Evolutionary conservation across 1,284 basidiomycete species (phyloP), one percentile per base, ranked within the genome.

Genomic region (Meira miltonrushii): DNA sequence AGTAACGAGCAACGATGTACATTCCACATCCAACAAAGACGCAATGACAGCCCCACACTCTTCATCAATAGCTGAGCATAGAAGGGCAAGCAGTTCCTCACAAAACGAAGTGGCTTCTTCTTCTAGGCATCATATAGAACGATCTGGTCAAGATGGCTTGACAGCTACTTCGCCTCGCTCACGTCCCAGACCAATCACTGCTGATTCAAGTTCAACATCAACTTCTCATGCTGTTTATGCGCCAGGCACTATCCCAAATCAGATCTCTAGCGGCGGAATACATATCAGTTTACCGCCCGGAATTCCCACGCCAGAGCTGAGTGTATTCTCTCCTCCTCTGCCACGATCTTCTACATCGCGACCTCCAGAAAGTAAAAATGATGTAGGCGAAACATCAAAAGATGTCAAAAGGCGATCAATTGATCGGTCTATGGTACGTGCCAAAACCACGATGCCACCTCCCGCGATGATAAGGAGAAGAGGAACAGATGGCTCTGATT

Each of bases 281-380:
- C 69, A 71, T 38, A 68, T 71, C 39, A 64, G 59, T 21, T 60
- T 71, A 1, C 69, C 69, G n/a, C 69, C 69, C 50, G 67, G 67
- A 53, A 65, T 67, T 46, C 69, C 69, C 8, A 58, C 62, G 23
- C 69, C 69, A 1, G 59, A 64, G 5, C 54, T 65, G 48, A 71
- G 67, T 13, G 65, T 68, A 49, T 71, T 71, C 48, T 71, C 69
- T 37, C 69, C 69, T 15, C 67, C 67, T 9, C 21, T 65, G 1
- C 54, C 17, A 2, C 41, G 60, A 49, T 49, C 59, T 12, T 55
- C 53, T 17, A 57, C 57, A 44, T 55, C 59, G 21, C 28, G 28
- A 33, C 28, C 28, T 33, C 28, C 28, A 33, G 28, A 33, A 33
- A 33, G 28, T 33, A 3, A 33, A 33, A 54, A 37, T 37, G 23